phyloP scores from a whole-genome alignment of 1,284 basidiomycete genomes.

The Melampsora larici-populina region DNA sequence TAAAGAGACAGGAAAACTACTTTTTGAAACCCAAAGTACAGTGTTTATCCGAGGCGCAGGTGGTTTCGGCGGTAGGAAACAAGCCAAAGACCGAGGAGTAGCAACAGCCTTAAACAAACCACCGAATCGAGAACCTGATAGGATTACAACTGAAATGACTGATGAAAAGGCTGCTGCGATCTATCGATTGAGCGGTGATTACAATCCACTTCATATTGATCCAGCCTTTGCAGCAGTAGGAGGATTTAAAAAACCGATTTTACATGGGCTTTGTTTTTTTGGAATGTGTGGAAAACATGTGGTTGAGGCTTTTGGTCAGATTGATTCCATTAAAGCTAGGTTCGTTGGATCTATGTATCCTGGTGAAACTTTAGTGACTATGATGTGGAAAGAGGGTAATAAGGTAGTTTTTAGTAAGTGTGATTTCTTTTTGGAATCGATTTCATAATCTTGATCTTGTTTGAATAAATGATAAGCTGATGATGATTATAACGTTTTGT shows the following conservation, averaged over 20 bases:
- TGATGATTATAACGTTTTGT: background rate
- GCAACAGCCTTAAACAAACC: conserved; percentile 79
- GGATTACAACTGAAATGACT: conserved; percentile 81
- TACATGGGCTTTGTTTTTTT: conserved; percentile 79
- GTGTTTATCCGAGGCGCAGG: conserved; percentile 90
- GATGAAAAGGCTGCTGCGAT: conserved; percentile 75
- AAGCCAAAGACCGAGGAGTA: conserved; percentile 83
- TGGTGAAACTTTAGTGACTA: conserved; percentile 71
- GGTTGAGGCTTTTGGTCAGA: conserved; percentile 76
- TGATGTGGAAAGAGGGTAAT: conserved; percentile 37
- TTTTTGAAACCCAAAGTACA: conserved; percentile 91
- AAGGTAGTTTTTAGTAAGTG: conserved; percentile 35
- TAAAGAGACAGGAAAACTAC: conserved; percentile 69
- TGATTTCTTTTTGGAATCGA: background rate
- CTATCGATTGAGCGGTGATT: conserved; percentile 84
- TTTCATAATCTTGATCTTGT: no score
- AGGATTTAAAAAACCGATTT: conserved; percentile 80
- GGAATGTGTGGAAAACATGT: conserved; percentile 94
- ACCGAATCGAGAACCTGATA: conserved; percentile 78
- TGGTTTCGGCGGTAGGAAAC: conserved; percentile 88
- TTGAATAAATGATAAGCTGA: background rate
- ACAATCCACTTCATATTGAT: conserved; percentile 88
- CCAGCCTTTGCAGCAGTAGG: conserved; percentile 90
- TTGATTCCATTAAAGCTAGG: conserved; percentile 91
- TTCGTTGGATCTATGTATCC: conserved; percentile 89